Conservation (phyloP, 352 stramenopile species). For the Poterioochromonas sp. region DNA sequence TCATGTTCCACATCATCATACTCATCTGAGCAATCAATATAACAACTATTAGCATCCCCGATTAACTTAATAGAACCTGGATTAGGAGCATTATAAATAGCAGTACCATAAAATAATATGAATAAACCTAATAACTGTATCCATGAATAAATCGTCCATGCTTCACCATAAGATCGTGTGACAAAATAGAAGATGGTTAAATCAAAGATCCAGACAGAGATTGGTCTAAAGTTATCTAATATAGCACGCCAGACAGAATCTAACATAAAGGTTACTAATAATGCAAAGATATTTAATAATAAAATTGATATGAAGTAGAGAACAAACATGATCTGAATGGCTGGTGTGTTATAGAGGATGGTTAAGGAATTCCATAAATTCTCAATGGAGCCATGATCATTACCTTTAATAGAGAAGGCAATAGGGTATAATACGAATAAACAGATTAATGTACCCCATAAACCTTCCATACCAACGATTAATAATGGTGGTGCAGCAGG, state of each 20-base stretch:
- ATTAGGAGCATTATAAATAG: slow-evolving; percentile 83
- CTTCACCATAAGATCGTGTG: slow-evolving; percentile 78
- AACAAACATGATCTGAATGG: slow-evolving; percentile 55
- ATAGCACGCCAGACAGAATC: slow-evolving; percentile 92
- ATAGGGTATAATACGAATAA: slow-evolving; percentile 81
- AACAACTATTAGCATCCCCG: slow-evolving; percentile 37
- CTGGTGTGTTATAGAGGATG: slow-evolving; percentile 52
- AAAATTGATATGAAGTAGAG: slow-evolving; percentile 86
- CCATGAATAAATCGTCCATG: slow-evolving; percentile 82
- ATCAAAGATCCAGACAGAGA: slow-evolving; percentile 81
- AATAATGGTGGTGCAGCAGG: slow-evolving; percentile 61
- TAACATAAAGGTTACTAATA: slow-evolving; percentile 84
- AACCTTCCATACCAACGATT: slow-evolving; percentile 82
- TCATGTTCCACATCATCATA: slow-evolving; percentile 28
- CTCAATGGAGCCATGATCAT: slow-evolving; percentile 82
- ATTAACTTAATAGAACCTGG: slow-evolving; percentile 50
- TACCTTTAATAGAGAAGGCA: slow-evolving; percentile 70
- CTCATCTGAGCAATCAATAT: slow-evolving; percentile 36
- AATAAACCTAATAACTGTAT: slow-evolving; percentile 80
- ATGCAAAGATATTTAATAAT: slow-evolving; percentile 86
- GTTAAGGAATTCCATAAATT: slow-evolving; percentile 56
- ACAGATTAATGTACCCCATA: slow-evolving; percentile 83
- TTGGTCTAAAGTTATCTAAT: slow-evolving; percentile 87
- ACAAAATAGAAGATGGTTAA: slow-evolving; percentile 88
- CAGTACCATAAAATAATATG: slow-evolving; percentile 78